Percentiles rank a stretch among this genome's conserved stretches.
phyloP scores from a whole-genome alignment of 148 eudicot species.

The Spergularia marina region DNA sequence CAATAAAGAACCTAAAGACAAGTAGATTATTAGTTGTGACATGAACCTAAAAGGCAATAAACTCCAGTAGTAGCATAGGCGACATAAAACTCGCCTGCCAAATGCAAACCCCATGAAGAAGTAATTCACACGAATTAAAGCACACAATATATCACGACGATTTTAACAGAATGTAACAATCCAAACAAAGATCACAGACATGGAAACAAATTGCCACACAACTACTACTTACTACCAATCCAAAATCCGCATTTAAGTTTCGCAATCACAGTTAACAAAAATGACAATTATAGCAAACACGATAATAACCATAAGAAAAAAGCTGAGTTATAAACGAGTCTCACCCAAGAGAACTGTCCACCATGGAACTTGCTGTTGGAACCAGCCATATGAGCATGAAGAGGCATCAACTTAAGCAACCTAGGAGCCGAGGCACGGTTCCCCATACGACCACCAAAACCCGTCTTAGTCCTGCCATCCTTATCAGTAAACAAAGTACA shows the following conservation, averaged over 20 bases:
- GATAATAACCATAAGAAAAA: background rate
- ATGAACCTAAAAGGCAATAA: too few species aligned
- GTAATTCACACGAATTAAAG: too few species aligned
- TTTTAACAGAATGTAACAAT: background rate
- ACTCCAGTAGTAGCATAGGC: too few species aligned
- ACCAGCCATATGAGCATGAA: conserved; percentile 91
- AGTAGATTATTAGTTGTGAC: too few species aligned
- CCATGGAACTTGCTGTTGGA: conserved; percentile 59
- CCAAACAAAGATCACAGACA: background rate
- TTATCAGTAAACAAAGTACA: conserved; percentile 90
- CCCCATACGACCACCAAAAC: conserved; percentile 86
- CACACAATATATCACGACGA: too few species aligned
- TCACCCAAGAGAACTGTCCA: conserved; percentile 97
- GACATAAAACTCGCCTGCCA: too few species aligned
- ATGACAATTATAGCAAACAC: too few species aligned
- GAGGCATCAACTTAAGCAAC: conserved; percentile 80
- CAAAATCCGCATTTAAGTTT: too few species aligned
- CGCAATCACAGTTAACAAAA: too few species aligned
- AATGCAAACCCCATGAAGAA: too few species aligned
- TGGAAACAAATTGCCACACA: background rate
- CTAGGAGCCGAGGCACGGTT: conserved; percentile 85
- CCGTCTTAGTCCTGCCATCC: conserved; percentile 90
- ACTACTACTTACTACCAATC: too few species aligned
- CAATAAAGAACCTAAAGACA: too few species aligned
- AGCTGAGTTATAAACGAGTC: conserved; percentile 10